Base-by-base conservation (phyloP, 2,329 filamentous ascomycete species). In the Pseudomassariella vexata region DNA sequence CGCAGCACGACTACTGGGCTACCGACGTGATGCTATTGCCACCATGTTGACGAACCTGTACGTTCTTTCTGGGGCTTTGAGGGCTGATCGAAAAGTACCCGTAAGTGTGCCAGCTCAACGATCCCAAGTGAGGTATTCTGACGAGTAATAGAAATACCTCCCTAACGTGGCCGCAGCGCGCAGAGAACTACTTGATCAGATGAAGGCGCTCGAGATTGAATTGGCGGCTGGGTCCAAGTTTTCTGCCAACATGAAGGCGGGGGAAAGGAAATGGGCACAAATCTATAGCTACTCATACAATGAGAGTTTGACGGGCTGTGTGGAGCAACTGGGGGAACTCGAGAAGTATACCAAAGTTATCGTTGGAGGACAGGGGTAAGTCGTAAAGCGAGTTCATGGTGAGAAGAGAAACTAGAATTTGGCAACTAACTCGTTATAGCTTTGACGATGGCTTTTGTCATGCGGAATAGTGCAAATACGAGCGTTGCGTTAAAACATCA, bases 31-130 rank as follows among this genome's bases (percentile, higher is more conserved):
- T 45, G 69, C 73, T 8, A 72, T 77, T 3, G 74, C 73, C 5
- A 60, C 68, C 3, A 66, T 78, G 14, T 51, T 79, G 5, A 71
- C 70, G 37, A 77, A 76, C 42, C 46, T 79, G 3, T 78, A 77
- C 44, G 63, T 76, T 25, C 56, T 79, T 1, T 71, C 73, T 0
- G 71, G 71, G 0, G 73, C 73, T 5, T 48, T 79, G 23, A 58
- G 69, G 20, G 65, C 66, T 0, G 58, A 66, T 28, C 55, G 62
- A 17, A 65, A 62, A 44, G 68, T 75, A 2, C 70, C 70, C 5
- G 64, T 68, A 47, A 44, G 62, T 47, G 12, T 16, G 9, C 15
- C n/a, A 15, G 16, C 10, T 20, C 5, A 14, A 9, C 15, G 15
- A 9, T 6, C 6, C 11, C 19, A 8, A 10, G 20, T 19, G 15